Base-by-base conservation (phyloP, 2,329 filamentous ascomycete genomes). In the Colletotrichum navitas region DNA sequence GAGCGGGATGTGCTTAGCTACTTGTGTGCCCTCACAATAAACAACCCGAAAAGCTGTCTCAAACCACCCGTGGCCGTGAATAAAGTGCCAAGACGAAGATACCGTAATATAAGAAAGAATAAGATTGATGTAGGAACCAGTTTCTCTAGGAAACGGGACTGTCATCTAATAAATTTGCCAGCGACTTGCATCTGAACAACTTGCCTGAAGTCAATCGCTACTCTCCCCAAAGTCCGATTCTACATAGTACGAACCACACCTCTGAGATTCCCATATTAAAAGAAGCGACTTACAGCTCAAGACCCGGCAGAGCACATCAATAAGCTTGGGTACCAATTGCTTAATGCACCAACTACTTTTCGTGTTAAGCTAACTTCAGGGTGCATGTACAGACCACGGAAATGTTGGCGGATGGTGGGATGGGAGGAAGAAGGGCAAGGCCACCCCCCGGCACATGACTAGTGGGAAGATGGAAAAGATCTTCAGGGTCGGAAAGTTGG, bases 401-500 rank as follows among this genome's bases (percentile, higher is more conserved):
- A n/a, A 16, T 21, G 26, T 24, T 47, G 52, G 45, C 26, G 16
- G 8, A 12, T 59, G 51, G 52, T 26, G 29, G 41, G 49, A 52
- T 18, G 41, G 39, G 21, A 51, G 45, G 39, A 26, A 12, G 59
- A 39, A 21, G n/a, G 59, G 41, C 24, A 41, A 66, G 36, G 49
- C 12, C 56, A 14, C 24, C 55, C 55, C 34, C 47, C 51, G 36
- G 41, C 43, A 51, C 18, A 24, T 47, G 32, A 14, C 6, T 45
- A 41, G 26, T 51, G 43, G 5, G 2, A 58, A 58, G 14, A n/a
- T 26, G 64, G 58, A 58, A 71, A 45, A 6, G 58, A 68, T 71
- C 64, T 71, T 68, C 64, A 63, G 68, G 68, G 3, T 59, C 56
- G 29, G 36, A 39, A 64, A 47, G 21, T 52, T 54, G 18, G 56